Conservation (phyloP, 2,329 filamentous ascomycete species). For the Fusarium redolens region DNA sequence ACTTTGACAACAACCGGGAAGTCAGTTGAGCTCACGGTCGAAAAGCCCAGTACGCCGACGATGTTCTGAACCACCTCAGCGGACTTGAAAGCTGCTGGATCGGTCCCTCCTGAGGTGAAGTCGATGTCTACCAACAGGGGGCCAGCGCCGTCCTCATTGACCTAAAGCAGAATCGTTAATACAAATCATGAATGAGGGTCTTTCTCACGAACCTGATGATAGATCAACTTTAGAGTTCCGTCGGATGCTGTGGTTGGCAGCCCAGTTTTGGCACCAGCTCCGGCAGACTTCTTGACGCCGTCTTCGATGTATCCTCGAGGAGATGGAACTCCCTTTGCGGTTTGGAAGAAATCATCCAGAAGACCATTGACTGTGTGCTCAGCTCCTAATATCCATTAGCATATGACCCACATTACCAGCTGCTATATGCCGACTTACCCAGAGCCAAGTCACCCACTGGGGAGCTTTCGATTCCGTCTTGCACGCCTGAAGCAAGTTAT, state of each 20-base stretch:
- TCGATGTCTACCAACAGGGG: constrained; percentile 1
- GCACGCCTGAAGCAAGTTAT: not conserved
- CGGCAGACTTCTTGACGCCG: not conserved
- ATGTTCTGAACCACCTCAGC: constrained; percentile 5
- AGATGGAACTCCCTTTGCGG: constrained; percentile 6
- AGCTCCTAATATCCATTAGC: not conserved
- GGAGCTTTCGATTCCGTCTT: constrained; percentile 2
- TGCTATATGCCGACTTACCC: not conserved
- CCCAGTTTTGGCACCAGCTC: not conserved
- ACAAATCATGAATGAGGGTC: not conserved
- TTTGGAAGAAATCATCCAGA: constrained; percentile 7
- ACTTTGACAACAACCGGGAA: constrained; percentile 5
- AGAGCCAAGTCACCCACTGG: not conserved
- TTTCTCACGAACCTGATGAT: constrained; percentile 5
- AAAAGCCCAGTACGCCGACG: constrained; percentile 4
- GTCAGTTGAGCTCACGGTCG: constrained; percentile 5
- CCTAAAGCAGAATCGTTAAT: not conserved
- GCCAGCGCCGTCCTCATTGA: constrained; percentile 8
- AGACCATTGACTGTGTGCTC: not conserved
- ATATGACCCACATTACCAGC: not conserved
- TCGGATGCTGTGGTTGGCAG: constrained; percentile 1
- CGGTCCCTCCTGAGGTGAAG: constrained; percentile 5
- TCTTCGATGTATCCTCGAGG: constrained; percentile 10
- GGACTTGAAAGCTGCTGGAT: constrained; percentile 5
- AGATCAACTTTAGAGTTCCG: constrained; percentile 12